Conservation (phyloP, 2,329 filamentous ascomycete species). For the Zymoseptoria tritici region DNA sequence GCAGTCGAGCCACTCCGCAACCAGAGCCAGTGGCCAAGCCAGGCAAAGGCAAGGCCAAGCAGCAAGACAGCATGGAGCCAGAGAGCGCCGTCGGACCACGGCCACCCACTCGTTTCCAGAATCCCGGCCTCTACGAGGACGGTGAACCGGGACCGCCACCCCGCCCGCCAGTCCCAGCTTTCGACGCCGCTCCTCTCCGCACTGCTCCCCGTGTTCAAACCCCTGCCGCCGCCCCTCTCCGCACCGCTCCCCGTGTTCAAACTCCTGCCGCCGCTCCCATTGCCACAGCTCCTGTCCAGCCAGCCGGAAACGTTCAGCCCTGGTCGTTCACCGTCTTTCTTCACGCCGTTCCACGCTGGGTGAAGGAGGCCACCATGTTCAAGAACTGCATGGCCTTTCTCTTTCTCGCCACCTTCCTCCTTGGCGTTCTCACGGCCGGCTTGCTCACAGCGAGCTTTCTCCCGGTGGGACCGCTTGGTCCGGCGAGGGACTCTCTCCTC, state of each 20-base stretch:
- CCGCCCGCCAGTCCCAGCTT: not conserved
- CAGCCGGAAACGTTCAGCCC: constrained; percentile 1
- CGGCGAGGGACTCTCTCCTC: not conserved
- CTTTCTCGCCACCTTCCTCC: not conserved
- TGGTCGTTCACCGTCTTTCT: constrained; percentile 5
- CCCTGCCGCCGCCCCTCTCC: not conserved
- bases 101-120: constrained; percentile 6
- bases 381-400: not conserved
- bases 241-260: not conserved
- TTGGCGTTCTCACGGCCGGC: not conserved
- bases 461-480: not conserved
- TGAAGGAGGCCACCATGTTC: not conserved
- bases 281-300: not conserved
- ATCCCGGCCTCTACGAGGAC: constrained; percentile 3
- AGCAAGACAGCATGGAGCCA: not conserved
- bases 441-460: not conserved
- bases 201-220: not conserved
- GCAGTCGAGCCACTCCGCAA: constrained; percentile 3
- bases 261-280: not conserved
- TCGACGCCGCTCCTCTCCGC: not conserved
- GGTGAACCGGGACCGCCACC: not conserved
- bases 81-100: constrained; percentile 1
- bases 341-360: constrained; percentile 5
- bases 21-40: not conserved
- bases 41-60: not conserved